Percentiles rank a stretch among this genome's conserved stretches.
phyloP scores from a whole-genome alignment of 345 rosid genomes.

The Viola odorata region DNA sequence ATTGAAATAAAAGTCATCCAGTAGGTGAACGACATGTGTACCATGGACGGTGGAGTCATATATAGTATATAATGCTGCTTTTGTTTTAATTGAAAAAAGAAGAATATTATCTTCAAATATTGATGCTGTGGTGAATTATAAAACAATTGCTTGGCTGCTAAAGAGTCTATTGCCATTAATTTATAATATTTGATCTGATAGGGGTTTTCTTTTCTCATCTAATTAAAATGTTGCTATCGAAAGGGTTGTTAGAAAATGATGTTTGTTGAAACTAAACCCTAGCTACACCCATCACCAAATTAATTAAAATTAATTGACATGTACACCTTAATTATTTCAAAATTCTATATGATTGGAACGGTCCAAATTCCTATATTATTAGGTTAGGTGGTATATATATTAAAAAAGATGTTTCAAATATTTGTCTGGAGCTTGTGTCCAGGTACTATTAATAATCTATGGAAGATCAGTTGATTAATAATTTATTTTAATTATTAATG shows the following conservation, averaged over 20 bases:
- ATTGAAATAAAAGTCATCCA: no score
- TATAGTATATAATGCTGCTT: no score
- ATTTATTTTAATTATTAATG: no score
- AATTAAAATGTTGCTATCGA: slow-evolving; percentile 31
- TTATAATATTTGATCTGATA: slow-evolving; percentile 29
- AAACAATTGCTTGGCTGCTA: slow-evolving; percentile 22
- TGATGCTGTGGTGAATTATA: not conserved
- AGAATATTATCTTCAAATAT: no score
- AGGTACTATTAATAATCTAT: no score
- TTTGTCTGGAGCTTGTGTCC: slow-evolving; percentile 8
- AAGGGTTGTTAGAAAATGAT: slow-evolving; percentile 42
- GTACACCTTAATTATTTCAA: not conserved
- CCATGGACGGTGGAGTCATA: no score
- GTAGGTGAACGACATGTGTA: no score
- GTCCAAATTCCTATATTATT: slow-evolving; percentile 24
- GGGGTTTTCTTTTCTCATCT: slow-evolving; percentile 33
- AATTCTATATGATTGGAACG: slow-evolving; percentile 25
- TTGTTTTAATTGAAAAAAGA: no score
- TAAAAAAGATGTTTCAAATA: slow-evolving; percentile 24
- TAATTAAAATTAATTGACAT: no score
- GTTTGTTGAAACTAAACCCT: slow-evolving; percentile 42
- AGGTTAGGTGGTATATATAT: no score
- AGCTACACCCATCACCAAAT: slow-evolving; percentile 23
- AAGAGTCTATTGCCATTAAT: slow-evolving; percentile 20
- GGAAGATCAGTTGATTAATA: no score